Base-by-base conservation (phyloP, 805 yeast genomes). In the Nakazawaea ernobii region DNA sequence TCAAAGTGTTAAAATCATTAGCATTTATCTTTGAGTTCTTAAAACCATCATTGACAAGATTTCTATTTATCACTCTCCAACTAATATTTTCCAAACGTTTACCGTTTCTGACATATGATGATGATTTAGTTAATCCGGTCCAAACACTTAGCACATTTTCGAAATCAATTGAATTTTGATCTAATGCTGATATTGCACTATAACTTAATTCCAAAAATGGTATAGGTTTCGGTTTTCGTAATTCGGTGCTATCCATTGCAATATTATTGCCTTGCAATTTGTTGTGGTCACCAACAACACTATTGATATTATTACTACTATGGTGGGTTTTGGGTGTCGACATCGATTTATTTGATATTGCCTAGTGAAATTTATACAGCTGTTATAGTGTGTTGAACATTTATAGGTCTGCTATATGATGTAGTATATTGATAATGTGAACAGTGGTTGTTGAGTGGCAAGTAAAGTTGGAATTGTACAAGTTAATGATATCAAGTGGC, bases 81-180 rank as follows among this genome's bases (percentile, higher is more conserved):
- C 66, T 58, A 11, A 65, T 56, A 46, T 66, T 66, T 46, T 64
- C 70, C 14, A 66, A 52, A 42, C 71, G 50, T 41, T 57, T 58
- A 27, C 70, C 70, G 45, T 65, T 62, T 33, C 52, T 52, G 14
- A 66, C 58, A 41, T 58, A 57, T 39, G 59, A 62, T 24, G 65
- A 56, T 1, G 65, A 59, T 45, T 66, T 65, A 9, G 61, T 60
- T 11, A 66, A 43, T 1, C 73, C 71, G 8, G 73, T 67, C 72
- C 74, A 70, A 24, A 71, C 63, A 2, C 69, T 63, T 28, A 71
- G 53, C 3, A 70, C 67, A 43, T 66, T 67, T 46, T 69, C 71
- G 35, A 71, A 57, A 37, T 70, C 70, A 10, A 44, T 14, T 4
- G 43, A 38, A 27, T 37, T 32, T 20, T 44, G 38, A 40, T 44